Evolutionary conservation across 2,329 filamentous ascomycete genomes (phyloP), one percentile per base, ranked within the genome.

Genomic region (Fusarium agapanthi): DNA sequence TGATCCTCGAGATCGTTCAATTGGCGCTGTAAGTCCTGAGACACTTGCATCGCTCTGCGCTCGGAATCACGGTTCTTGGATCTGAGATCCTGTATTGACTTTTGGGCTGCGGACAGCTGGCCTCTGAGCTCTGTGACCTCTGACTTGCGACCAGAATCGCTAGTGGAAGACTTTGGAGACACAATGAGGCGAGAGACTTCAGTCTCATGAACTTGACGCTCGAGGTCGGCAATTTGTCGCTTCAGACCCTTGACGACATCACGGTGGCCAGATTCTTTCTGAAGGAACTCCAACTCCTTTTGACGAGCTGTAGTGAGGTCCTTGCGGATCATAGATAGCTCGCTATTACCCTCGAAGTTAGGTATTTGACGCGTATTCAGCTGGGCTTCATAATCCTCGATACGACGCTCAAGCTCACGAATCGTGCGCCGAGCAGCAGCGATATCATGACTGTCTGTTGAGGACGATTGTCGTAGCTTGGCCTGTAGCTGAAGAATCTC

Each of bases 201-300:
- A 11, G 88, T 85, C 65, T 94, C 90, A 72, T 93, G 90, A 9
- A 91, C 84, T 65, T 91, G 88, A 44, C 88, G 87, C 78, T 94
- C 92, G 22, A 94, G 86, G 40, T 93, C 89, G 5, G 87, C 84
- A 54, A 94, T 87, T 64, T 91, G 88, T 53, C 87, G 86, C 79
- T 92, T 92, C 65, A 93, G 87, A 26, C 85, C 83, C 66, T 91
- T 90, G 65, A 92, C 85, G 4, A 84, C 82, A 35, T 91, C 88
- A 73, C 90, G 92, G 72, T 92, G 88, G 12, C 87, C 81, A 15
- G 86, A 83, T 76, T 93, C 92, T n/a, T 90, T 89, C 74, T 92
- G 88, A 35, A 91, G 81, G 57, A 90, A 86, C 24, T 90, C 87
- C 22, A 88, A 86, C 73, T 94, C 92, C 72, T 89, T 91, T 76